Conservation (phyloP, 257 asterid genomes). For the Salvia rosmarinus region DNA sequence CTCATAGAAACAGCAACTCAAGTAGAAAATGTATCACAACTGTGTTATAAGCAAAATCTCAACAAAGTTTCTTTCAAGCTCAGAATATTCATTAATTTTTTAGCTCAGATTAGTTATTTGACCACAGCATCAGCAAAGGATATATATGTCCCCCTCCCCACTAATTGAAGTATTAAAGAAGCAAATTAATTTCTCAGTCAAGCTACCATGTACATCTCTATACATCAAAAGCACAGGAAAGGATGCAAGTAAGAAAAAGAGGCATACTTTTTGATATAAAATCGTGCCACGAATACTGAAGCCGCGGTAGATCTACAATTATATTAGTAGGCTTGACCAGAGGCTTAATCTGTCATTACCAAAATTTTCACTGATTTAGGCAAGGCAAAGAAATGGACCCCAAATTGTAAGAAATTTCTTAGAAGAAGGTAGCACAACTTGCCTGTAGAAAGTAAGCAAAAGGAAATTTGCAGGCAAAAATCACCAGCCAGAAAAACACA, state of each 20-base stretch:
- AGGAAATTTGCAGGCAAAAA: constrained; percentile 85
- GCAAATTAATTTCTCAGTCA: neutral
- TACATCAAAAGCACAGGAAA: constrained; percentile 25
- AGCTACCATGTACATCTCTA: constrained; percentile 24
- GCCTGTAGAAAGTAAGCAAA: constrained; percentile 98
- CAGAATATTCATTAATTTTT: constrained; percentile 7
- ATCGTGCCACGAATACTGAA: constrained; percentile 91
- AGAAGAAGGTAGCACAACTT: constrained; percentile 43
- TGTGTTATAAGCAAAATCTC: neutral
- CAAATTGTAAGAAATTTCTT: constrained; percentile 14
- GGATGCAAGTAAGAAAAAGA: constrained; percentile 19
- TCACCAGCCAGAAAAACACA: constrained; percentile 90
- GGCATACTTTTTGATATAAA: constrained; percentile 72
- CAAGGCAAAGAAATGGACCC: constrained; percentile 24
- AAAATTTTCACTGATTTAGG: constrained; percentile 21
- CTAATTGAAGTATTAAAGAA: neutral
- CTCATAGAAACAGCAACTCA: constrained; percentile 12
- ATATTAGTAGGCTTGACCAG: constrained; percentile 73
- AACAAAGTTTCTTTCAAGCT: constrained; percentile 4
- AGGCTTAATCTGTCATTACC: constrained; percentile 74
- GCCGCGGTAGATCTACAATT: constrained; percentile 51
- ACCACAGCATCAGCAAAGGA: constrained; percentile 14
- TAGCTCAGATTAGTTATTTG: neutral
- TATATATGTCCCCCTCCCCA: neutral
- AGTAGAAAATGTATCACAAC: constrained; percentile 9